Percentiles rank a stretch among this genome's conserved stretches.
phyloP scores from a whole-genome alignment of 2,329 filamentous ascomycete species.

The Colletotrichum liaoningense region DNA sequence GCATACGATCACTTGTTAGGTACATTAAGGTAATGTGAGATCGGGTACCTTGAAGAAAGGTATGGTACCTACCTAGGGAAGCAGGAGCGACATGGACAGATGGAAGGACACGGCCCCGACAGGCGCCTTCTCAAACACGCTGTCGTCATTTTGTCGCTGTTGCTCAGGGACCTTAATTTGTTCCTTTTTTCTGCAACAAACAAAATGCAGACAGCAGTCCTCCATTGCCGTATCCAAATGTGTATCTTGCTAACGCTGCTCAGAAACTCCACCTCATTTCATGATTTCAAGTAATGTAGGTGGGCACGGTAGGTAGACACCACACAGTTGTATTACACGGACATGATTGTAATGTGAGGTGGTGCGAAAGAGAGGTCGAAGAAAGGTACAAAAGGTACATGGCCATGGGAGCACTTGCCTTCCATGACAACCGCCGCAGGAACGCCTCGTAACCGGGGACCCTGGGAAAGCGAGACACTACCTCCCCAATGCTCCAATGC shows the following conservation, averaged over 20 bases:
- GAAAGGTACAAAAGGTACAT: neutral
- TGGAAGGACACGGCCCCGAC: neutral
- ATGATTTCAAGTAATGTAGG: neutral
- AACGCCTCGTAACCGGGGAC: neutral
- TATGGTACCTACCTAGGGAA: neutral
- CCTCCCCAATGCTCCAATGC: neutral
- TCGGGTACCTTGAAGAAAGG: too few species aligned
- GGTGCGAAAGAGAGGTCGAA: too few species aligned
- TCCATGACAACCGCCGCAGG: neutral
- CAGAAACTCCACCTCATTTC: neutral
- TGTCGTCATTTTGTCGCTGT: neutral
- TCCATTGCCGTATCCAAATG: neutral
- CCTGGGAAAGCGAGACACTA: neutral
- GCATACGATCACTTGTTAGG: too few species aligned
- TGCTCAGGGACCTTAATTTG: neutral
- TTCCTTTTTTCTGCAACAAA: neutral
- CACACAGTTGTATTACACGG: too few species aligned
- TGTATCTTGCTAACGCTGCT: neutral
- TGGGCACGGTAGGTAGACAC: too few species aligned
- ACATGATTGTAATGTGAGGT: neutral
- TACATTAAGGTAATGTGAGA: too few species aligned
- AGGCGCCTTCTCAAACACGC: conserved; percentile 4
- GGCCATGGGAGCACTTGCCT: neutral
- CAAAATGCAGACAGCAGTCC: neutral
- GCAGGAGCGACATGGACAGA: neutral